Evolutionary conservation across 73 alveolate genomes (phyloP).

Genomic region (Blepharisma japonicum): DNA sequence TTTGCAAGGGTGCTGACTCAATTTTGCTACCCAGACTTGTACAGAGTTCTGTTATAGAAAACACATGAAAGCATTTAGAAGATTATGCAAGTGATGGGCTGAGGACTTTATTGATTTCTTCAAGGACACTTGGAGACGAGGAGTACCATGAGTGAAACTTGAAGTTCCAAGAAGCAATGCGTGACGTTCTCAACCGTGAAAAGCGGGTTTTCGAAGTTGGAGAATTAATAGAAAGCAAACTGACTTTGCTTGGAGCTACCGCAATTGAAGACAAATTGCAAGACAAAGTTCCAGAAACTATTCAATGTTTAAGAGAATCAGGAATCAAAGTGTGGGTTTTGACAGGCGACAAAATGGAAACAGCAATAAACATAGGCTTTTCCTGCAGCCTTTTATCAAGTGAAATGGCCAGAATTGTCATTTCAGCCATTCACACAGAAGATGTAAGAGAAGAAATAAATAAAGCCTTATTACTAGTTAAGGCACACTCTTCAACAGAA

Average conservation of each 20-base stretch:
- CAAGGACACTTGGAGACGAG: slow-evolving; percentile 71
- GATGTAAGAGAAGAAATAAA: slow-evolving; percentile 37
- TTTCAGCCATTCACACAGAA: background rate
- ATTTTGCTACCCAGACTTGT: slow-evolving; percentile 42
- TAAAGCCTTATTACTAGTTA: slow-evolving; percentile 36
- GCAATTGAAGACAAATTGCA: slow-evolving; percentile 97
- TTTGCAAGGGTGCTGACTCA: slow-evolving; percentile 77
- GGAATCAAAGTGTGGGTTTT: slow-evolving; percentile 91
- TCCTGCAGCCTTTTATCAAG: slow-evolving; percentile 68
- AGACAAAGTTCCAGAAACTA: slow-evolving; percentile 83
- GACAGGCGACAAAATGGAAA: slow-evolving; percentile 87
- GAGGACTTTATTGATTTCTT: slow-evolving; percentile 90
- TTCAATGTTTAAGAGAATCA: slow-evolving; percentile 66
- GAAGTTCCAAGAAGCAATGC: slow-evolving; percentile 71
- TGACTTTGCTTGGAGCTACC: slow-evolving; percentile 87
- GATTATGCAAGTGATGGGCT: slow-evolving; percentile 85
- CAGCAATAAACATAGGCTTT: slow-evolving; percentile 82
- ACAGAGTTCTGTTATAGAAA: background rate
- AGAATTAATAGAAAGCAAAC: slow-evolving; percentile 72
- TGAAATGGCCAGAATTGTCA: slow-evolving; percentile 15
- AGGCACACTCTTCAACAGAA: slow-evolving; percentile 56
- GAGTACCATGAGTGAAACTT: slow-evolving; percentile 77
- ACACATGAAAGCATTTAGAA: slow-evolving; percentile 33
- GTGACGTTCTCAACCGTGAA: slow-evolving; percentile 64
- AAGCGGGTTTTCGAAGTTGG: slow-evolving; percentile 72